Evolutionary conservation across 2,329 filamentous ascomycete species (phyloP), one percentile per base, ranked within the genome.

Genomic region (Fusarium guadeloupense): DNA sequence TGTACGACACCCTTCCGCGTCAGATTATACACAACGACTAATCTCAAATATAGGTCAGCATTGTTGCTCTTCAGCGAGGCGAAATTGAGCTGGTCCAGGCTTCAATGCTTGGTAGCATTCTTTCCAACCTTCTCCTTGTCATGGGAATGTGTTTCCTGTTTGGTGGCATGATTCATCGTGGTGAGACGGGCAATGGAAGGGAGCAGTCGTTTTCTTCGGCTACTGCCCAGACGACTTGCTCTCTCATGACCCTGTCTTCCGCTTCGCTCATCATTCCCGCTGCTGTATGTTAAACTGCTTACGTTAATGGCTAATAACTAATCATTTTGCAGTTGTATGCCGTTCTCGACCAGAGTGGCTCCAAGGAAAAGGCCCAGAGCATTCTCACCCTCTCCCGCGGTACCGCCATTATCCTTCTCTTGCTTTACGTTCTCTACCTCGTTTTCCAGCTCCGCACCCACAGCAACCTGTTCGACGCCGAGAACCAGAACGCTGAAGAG

Each of bases 81-180:
- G 90, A 98, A 78, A 96, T 97, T 72, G 89, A 94, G 69, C 93
- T 98, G 64, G 94, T 98, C n/a, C 95, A 98, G 78, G 90, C 94
- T 17, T 96, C 92, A 63, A 98, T 98, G 93, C 87, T 98, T 28
- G 94, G 95, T 41, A 96, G 91, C 71, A 96, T 98, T 68, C 82
- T 98, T 33, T 97, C 94, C 64, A 98, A 98, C 76, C 89, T 97
- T 64, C 84, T 98, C 8, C 86, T 98, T 19, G 94, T 93, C 40
- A 84, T 93, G 72, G 89, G 90, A 68, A 91, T 91, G 82, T 92
- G 89, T 76, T 92, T 92, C 78, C 80, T 93, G 64, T 84, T 90
- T 50, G 91, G 91, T 50, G 91, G 91, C 26, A 78, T 92, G 56
- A 81, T 82, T 60, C 86, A 88, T 77, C 79, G 79, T 52, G 81